Evolutionary conservation across 2,329 filamentous ascomycete species (phyloP), one percentile per base, ranked within the genome.

Genomic region (Pseudogymnoascus sp.): DNA sequence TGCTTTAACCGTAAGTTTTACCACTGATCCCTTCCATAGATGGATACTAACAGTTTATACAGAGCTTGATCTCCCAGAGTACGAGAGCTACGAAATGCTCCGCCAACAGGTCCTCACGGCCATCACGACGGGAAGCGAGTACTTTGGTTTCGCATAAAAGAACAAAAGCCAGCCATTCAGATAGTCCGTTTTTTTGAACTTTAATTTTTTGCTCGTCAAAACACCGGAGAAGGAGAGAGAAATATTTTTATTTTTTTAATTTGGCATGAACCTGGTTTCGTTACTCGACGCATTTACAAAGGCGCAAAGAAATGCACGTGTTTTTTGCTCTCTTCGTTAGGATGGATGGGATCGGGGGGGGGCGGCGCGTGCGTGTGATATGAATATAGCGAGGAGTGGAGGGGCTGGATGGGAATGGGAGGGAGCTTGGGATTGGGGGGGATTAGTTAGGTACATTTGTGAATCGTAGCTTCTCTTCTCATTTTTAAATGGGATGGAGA

Each of bases 41-140:
- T 21, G 3, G 16, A 33, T 64, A 21, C 68, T 73, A 68, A 73
- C 42, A 24, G 24, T 14, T 33, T 38, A 53, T 62, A 65, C 75
- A 96, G 92, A 99, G 80, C 91, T 99, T 74, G 95, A 99, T 79
- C 85, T 99, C 69, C 95, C 95, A 44, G 95, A 99, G 78, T 99
- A 99, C 74, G 95, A 97, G 72, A 96, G 86, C 75, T 99, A 99
- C 76, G 95, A 99, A 72, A 82, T 84, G 69, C 84, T 99, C 66
- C 87, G 95, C 67, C 86, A 90, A 71, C 92, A 95, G 74, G 79
- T 99, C 65, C 87, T 96, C 76, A 97, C 93, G 69, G 95, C 95
- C 67, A 97, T 99, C 76, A 99, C 95, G n/a, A 88, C 93, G 68
- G 95, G 95, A 70, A 95, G 92, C 79, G 93, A 97, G 76, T 97